Percentiles rank a stretch among this genome's conserved stretches.
These are phyloP conservation scores for Lentinula guzmanii DNA, from an alignment of 768 basidiomycete species.

Conservation along the genomic window DNA sequence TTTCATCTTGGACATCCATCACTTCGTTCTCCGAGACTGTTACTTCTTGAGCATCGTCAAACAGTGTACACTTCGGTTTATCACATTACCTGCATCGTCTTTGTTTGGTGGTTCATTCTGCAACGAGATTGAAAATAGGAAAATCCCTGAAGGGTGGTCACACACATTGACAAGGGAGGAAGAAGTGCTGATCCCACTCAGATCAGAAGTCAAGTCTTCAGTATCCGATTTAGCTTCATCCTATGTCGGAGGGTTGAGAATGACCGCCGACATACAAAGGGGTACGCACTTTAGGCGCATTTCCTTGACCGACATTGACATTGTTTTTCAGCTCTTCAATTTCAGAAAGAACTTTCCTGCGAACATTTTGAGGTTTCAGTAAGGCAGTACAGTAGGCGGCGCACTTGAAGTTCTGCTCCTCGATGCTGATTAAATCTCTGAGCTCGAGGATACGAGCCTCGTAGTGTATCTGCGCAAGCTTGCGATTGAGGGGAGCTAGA, in stretches of 20 bases:
- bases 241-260: neutral
- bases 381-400: slow-evolving; percentile 8
- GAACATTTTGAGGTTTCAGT: neutral
- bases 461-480: slow-evolving; percentile 75
- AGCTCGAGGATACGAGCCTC: slow-evolving; percentile 65
- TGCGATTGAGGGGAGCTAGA: slow-evolving; percentile 57
- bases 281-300: neutral
- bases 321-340: slow-evolving; percentile 1
- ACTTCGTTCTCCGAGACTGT: neutral
- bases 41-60: neutral
- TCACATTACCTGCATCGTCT: neutral
- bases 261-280: neutral
- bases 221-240: neutral
- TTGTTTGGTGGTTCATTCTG: neutral
- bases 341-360: neutral
- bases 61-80: neutral
- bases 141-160: neutral
- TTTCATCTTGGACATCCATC: neutral
- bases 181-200: neutral
- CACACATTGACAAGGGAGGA: neutral
- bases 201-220: neutral
- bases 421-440: slow-evolving; percentile 57
- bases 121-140: neutral
- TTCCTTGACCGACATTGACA: neutral
- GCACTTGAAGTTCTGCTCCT: slow-evolving; percentile 79